Evolutionary conservation across 306 rosid genomes (phyloP).

Genomic region (Vigna reflexopilosa): DNA sequence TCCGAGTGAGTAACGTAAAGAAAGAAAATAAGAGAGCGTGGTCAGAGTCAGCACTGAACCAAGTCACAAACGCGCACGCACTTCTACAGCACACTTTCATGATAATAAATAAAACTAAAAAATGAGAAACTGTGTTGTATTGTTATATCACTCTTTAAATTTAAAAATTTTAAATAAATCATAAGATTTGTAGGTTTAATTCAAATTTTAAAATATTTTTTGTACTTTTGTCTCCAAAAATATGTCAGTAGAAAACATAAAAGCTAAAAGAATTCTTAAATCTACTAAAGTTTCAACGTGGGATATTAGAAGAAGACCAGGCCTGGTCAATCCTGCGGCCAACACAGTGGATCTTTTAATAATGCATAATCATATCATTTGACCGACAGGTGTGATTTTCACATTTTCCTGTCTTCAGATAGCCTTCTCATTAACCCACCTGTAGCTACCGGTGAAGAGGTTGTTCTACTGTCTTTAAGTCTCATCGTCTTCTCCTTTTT

Average conservation of each 20-base stretch:
- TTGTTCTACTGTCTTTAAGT: slow-evolving; percentile 33
- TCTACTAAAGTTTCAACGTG: background rate
- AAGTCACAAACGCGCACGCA: slow-evolving; percentile 23
- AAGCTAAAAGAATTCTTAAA: too few relatives aligned
- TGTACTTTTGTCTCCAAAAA: too few relatives aligned
- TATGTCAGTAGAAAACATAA: background rate
- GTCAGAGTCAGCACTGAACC: slow-evolving; percentile 36
- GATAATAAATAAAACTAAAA: background rate
- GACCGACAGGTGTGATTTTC: slow-evolving; percentile 40
- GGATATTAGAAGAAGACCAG: background rate
- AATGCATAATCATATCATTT: background rate
- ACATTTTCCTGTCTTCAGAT: background rate
- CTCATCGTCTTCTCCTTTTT: background rate
- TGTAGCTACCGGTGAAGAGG: slow-evolving; percentile 30
- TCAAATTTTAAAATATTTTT: too few relatives aligned
- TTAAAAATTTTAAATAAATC: too few relatives aligned
- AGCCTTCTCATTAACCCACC: background rate
- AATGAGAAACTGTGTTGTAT: too few relatives aligned
- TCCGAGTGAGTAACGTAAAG: background rate
- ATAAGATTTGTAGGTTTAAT: too few relatives aligned
- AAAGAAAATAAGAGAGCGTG: background rate
- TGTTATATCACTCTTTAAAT: too few relatives aligned
- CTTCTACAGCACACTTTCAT: background rate
- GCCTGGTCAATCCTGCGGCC: slow-evolving; percentile 33
- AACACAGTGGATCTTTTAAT: background rate